Evolutionary conservation across 1,139 yeast species (phyloP), one percentile per base, ranked within the genome.

Genomic region (Blastobotrys buckinghamii): DNA sequence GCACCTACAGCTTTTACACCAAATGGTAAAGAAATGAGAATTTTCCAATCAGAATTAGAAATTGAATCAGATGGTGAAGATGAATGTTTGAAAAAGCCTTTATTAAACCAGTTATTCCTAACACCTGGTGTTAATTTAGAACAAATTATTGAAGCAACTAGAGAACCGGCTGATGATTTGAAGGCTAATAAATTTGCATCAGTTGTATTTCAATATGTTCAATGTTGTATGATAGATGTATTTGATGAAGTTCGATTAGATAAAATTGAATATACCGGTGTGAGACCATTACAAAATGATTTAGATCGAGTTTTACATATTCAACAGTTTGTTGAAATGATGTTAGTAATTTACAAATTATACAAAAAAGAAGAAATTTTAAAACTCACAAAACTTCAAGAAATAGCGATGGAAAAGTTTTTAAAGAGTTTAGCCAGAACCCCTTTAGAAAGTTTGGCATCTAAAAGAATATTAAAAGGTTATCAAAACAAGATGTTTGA

Each of bases 171-270:
- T 7, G 8, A 34, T 35, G 40, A 42, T 16, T 16, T 16, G 26
- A 26, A 19, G 4, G 24, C 29, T 12, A 36, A 40, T 13, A 20
- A 29, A 16, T 29, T 45, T 8, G 35, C 36, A 26, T 45, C 49
- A 19, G 17, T 45, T 12, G 49, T 42, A 6, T 26, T 40, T 17
- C 34, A 33, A 17, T 45, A 45, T 26, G 15, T 40, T 9, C 49
- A 42, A 38, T 30, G 45, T 9, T 36, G 40, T 16, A 37, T 35
- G 7, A 12, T 41, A 38, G 45, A 40, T 26, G 41, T 45, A 20
- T 37, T 41, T 42, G 45, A 41, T 17, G 41, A 41, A 1, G 13
- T 13, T 4, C 37, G 42, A 26, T 16, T 36, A 12, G 42, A 40
- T 12, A 20, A 19, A 16, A 13, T 45, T 20, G 27, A 24, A 6